Conservation (phyloP, 345 rosid genomes). For the Camelina laxa region DNA sequence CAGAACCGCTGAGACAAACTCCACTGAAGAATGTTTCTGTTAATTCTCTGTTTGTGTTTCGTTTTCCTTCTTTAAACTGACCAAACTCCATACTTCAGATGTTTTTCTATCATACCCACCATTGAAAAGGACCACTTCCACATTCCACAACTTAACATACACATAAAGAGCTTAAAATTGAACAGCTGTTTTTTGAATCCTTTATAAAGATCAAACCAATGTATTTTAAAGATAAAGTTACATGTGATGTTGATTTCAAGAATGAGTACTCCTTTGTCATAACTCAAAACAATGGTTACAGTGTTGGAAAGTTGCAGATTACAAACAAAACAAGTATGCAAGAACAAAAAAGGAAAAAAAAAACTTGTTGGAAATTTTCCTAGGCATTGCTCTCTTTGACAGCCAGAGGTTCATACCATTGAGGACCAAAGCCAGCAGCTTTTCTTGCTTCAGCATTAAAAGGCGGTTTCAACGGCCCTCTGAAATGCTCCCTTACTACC, state of each 20-base stretch:
- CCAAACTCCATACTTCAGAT: slow-evolving; percentile 30
- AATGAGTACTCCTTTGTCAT: slow-evolving; percentile 10
- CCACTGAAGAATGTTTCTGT: slow-evolving; percentile 19
- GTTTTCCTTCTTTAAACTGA: slow-evolving; percentile 20
- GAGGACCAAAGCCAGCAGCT: slow-evolving; percentile 89
- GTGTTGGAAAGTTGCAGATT: slow-evolving; percentile 11
- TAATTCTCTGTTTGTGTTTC: slow-evolving; percentile 10
- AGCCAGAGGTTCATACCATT: slow-evolving; percentile 90
- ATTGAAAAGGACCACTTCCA: slow-evolving; percentile 9
- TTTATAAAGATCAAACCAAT: slow-evolving; percentile 9
- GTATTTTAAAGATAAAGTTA: slow-evolving; percentile 26
- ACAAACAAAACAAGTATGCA: slow-evolving; percentile 24
- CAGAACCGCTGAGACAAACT: slow-evolving; percentile 66
- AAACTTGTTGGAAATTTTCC: not conserved
- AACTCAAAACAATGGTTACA: slow-evolving; percentile 13
- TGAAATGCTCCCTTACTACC: slow-evolving; percentile 69
- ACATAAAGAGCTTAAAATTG: slow-evolving; percentile 7
- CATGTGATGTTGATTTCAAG: slow-evolving; percentile 20
- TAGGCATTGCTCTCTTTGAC: slow-evolving; percentile 49
- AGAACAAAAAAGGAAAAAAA: not conserved
- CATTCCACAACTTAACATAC: slow-evolving; percentile 11
- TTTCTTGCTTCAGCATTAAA: slow-evolving; percentile 83
- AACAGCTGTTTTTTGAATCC: slow-evolving; percentile 17
- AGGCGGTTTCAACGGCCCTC: slow-evolving; percentile 97
- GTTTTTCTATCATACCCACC: slow-evolving; percentile 20